Evolutionary conservation across 169 alveolate genomes (phyloP), one percentile per base, ranked within the genome.

Genomic region (Plasmodium falciparum): DNA sequence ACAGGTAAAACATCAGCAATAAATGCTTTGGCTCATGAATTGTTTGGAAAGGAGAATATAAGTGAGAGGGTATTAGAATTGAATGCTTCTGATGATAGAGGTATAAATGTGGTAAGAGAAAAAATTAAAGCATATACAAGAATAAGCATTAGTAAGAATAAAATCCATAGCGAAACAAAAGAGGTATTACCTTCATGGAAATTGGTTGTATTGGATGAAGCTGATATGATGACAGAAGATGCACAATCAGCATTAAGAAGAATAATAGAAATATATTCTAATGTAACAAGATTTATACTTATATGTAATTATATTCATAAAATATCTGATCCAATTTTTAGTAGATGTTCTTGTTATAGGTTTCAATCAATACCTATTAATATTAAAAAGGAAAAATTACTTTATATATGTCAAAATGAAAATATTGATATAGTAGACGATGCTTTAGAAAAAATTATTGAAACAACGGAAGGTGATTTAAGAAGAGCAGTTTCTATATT

Each of bases 61-160:
- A 96, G 96, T 91, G 95, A 95, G 58, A 96, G 99, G 65, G 98
- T 98, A 33, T 93, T 98, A 67, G 99, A 99, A 93, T 92, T 99
- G 22, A 99, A 99, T 93, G 99, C 99, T 2, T 98, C 99, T 0
- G 99, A 99, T 93, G 99, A 99, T 59, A 94, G 99, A 94, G 99
- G 99, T 83, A 99, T 99, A 50, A 94, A 93, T 61, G 99, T 98
- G 26, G 99, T 99, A 22, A 95, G 99, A 65, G 99, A 98, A 80
- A 97, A 97, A 88, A 97, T 99, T 26, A 98, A 98, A 92, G 96
- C 98, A 73, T 99, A 97, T 96, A 98, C 99, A 39, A 95, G 99
- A 86, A 97, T 97, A 92, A 96, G 97, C 54, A 97, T 97, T 74
- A 98, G 94, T 91, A 96, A 93, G 93, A 97, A 92, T 45, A 92